Evolutionary conservation across 495 filamentous ascomycete genomes (phyloP).

Genomic region (Penicillium cataractarum): DNA sequence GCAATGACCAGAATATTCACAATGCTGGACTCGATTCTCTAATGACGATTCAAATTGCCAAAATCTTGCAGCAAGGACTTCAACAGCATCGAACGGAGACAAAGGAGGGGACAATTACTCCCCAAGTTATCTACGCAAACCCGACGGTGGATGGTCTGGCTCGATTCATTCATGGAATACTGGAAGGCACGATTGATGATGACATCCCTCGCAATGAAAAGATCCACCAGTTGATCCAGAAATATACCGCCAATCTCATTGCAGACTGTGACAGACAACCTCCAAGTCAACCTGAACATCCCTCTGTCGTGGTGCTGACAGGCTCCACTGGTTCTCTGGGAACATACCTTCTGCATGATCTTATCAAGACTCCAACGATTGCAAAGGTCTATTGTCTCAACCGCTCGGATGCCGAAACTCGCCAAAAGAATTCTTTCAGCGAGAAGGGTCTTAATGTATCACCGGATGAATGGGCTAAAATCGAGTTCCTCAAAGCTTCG

Average conservation of each 20-base stretch:
- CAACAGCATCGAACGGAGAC: no score
- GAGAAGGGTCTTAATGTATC: constrained; percentile 25
- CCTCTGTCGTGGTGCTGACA: constrained; percentile 48
- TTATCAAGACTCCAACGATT: constrained; percentile 42
- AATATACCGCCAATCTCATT: constrained; percentile 33
- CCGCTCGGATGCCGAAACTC: constrained; percentile 35
- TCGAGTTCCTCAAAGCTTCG: constrained; percentile 55
- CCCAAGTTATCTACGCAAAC: constrained; percentile 38
- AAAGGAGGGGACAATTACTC: constrained; percentile 10
- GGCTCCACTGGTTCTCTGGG: constrained; percentile 63
- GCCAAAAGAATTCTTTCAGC: constrained; percentile 26
- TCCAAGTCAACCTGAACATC: background rate
- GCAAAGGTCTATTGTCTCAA: constrained; percentile 61
- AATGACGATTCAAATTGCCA: constrained; percentile 37
- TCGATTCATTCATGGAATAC: no score
- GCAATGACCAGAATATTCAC: constrained; percentile 29
- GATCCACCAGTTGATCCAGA: constrained; percentile 22
- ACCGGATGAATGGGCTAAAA: constrained; percentile 18
- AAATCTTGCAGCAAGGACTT: constrained; percentile 17
- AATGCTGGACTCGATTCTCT: constrained; percentile 37
- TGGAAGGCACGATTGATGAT: no score
- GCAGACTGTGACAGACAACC: background rate
- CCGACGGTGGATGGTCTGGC: constrained; percentile 6
- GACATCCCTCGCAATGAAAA: constrained; percentile 23
- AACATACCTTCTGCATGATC: constrained; percentile 55